phyloP scores from a whole-genome alignment of 768 basidiomycete genomes.

The Boletales sp. region DNA sequence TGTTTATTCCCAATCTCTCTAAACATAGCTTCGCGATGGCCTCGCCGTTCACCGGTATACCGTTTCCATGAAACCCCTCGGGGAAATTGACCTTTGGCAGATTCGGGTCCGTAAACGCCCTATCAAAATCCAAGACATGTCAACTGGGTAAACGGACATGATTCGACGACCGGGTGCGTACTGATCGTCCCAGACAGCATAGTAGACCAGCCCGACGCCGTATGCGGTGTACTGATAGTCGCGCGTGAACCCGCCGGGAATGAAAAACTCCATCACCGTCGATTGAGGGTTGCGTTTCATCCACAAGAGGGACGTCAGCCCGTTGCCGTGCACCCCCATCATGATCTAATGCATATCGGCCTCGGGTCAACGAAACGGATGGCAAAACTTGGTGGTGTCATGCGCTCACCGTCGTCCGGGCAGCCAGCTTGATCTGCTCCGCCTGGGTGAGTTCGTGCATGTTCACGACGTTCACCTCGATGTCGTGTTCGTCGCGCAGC shows the following conservation, averaged over 20 bases:
- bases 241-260: constrained; percentile 75
- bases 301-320: constrained; percentile 84
- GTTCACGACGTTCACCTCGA: constrained; percentile 84
- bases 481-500: constrained; percentile 67
- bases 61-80: constrained; percentile 83
- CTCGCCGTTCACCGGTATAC: constrained; percentile 77
- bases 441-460: constrained; percentile 77
- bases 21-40: constrained; percentile 57
- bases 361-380: too few relatives aligned
- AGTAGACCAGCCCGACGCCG: constrained; percentile 79
- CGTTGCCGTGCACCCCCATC: constrained; percentile 95
- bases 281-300: constrained; percentile 82
- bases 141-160: not conserved
- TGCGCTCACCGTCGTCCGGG: constrained; percentile 72
- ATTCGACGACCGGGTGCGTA: constrained; percentile 34
- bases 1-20: too few relatives aligned
- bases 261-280: constrained; percentile 93
- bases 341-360: constrained; percentile 59
- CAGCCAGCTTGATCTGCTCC: constrained; percentile 82
- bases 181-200: constrained; percentile 79
- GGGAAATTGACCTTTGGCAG: constrained; percentile 70
- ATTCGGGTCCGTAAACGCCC: constrained; percentile 71
- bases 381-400: not conserved
- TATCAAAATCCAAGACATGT: constrained; percentile 19
- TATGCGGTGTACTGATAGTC: constrained; percentile 82